Conservation (phyloP, 345 rosid genomes). For the Salix dunnii region DNA sequence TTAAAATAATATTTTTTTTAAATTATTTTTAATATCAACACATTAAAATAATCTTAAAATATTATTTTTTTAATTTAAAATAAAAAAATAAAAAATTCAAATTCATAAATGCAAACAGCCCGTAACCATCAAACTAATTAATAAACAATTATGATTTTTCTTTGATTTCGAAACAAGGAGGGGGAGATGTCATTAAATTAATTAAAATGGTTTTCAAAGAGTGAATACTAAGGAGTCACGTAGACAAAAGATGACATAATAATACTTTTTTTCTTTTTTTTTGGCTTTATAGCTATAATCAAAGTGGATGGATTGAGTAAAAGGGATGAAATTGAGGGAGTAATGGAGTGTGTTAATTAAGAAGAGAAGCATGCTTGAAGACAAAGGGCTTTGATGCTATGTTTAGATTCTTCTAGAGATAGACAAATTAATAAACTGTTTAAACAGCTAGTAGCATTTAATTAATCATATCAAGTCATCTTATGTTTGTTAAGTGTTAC, state of each 20-base stretch:
- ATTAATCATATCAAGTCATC: not conserved
- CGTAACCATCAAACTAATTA: not conserved
- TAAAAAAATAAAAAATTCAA: too few species aligned
- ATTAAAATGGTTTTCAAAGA: not conserved
- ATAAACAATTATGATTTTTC: too few species aligned
- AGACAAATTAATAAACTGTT: not conserved
- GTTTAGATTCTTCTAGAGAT: conserved; percentile 2
- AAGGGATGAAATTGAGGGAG: conserved; percentile 13
- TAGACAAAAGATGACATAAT: not conserved
- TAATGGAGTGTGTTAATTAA: not conserved
- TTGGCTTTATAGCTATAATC: not conserved
- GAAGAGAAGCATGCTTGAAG: conserved; percentile 21
- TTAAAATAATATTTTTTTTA: too few species aligned
- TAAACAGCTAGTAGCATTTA: not conserved
- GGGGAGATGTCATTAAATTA: too few species aligned
- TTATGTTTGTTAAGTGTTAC: not conserved
- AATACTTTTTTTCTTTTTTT: not conserved
- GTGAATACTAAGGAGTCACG: not conserved
- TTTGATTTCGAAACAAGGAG: not conserved
- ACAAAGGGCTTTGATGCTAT: conserved; percentile 18
- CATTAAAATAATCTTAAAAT: too few species aligned
- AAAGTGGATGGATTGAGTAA: not conserved
- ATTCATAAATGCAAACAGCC: too few species aligned
- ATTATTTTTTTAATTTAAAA: too few species aligned
- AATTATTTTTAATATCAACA: too few species aligned